Conservation (phyloP, 352 stramenopile species). For the Pythium brachiatum region DNA sequence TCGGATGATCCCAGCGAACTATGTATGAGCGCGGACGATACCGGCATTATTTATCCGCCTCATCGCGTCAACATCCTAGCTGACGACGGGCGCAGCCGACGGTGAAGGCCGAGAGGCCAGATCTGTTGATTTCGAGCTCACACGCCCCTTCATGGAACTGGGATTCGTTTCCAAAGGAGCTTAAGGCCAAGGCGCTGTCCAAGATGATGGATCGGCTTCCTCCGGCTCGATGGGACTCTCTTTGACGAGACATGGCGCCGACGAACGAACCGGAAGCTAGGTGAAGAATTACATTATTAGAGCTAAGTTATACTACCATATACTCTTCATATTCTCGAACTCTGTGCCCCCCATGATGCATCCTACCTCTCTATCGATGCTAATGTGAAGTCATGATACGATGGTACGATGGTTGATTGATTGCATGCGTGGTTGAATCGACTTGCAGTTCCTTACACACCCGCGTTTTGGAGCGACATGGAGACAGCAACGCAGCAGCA, state of each 20-base stretch:
- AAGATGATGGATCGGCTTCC: not conserved
- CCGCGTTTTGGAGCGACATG: too few species aligned
- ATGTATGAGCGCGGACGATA: constrained; percentile 28
- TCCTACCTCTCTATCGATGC: too few species aligned
- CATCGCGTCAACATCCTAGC: not conserved
- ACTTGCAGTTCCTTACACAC: too few species aligned
- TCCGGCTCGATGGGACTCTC: not conserved
- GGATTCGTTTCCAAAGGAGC: constrained; percentile 1
- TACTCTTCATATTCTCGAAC: not conserved
- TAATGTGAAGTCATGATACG: too few species aligned
- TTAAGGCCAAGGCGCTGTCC: not conserved
- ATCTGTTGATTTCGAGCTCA: not conserved
- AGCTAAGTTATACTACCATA: constrained; percentile 19
- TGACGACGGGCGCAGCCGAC: not conserved
- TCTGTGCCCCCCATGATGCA: not conserved
- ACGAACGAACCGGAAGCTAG: not conserved
- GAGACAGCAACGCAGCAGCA: too few species aligned
- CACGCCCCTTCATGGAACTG: not conserved
- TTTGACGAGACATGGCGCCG: not conserved
- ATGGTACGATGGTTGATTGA: too few species aligned
- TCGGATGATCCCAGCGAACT: constrained; percentile 50
- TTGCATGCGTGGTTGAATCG: too few species aligned
- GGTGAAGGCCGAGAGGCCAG: not conserved
- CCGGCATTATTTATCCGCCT: constrained; percentile 21
- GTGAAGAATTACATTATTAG: constrained; percentile 17